phyloP scores from a whole-genome alignment of 495 filamentous ascomycete genomes.

The Hapsidospora chrysogenum region DNA sequence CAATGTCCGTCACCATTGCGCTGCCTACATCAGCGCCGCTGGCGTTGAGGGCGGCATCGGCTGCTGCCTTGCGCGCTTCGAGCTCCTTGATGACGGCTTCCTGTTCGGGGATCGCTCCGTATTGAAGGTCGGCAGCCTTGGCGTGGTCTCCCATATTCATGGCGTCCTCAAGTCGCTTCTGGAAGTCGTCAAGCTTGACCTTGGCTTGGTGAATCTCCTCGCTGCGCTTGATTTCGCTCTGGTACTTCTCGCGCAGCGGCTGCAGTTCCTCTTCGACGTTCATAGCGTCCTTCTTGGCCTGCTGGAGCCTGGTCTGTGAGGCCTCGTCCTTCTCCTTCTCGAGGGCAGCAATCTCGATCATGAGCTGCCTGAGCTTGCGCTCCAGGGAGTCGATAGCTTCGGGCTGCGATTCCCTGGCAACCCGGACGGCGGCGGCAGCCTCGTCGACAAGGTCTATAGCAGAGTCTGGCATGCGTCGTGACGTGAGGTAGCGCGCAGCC shows the following conservation, averaged over 20 bases:
- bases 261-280: conserved; percentile 84
- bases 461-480: conserved; percentile 81
- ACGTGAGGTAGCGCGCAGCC: conserved; percentile 81
- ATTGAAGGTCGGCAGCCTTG: conserved; percentile 80
- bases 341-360: conserved; percentile 93
- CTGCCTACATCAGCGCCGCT: conserved; percentile 40
- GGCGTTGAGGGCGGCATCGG: conserved; percentile 56
- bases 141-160: conserved; percentile 66
- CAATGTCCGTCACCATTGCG: conserved; percentile 73
- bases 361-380: conserved; percentile 68
- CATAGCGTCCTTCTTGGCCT: conserved; percentile 75
- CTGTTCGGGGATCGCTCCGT: conserved; percentile 93
- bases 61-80: conserved; percentile 60
- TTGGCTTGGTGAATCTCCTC: conserved; percentile 91
- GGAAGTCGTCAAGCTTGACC: conserved; percentile 76
- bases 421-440: conserved; percentile 84
- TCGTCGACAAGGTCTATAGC: conserved; percentile 95
- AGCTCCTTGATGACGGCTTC: conserved; percentile 60
- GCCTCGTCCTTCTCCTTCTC: conserved; percentile 89
- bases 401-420: conserved; percentile 87
- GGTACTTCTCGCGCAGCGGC: conserved; percentile 88
- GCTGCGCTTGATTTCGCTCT: conserved; percentile 73
- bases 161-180: conserved; percentile 83
- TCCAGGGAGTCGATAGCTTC: conserved; percentile 89
- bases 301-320: conserved; percentile 60